Evolutionary conservation across 768 basidiomycete genomes (phyloP), one percentile per base, ranked within the genome.

Genomic region (Phylloporus scabripes): DNA sequence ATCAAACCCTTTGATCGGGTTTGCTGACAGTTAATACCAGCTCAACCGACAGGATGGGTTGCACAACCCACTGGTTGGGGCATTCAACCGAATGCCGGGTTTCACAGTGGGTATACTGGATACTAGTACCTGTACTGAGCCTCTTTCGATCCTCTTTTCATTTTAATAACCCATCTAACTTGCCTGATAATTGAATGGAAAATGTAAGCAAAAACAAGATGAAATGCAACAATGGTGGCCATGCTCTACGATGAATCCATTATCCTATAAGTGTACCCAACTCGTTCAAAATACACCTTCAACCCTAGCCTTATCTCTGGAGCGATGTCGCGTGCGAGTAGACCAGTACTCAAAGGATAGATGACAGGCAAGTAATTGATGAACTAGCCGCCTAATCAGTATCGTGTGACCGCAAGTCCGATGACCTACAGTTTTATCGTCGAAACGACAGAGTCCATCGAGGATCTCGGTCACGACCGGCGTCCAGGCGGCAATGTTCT

Each of bases 381-480:
- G 67, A 99, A 97, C 95, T 98, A 64, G 10, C 31, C 50, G 39
- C 40, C 36, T 12, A 20, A 24, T 53, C 40, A 56, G 38, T 42
- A 52, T n/a, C 12, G 26, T 49, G 18, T 26, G 26, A 40, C 43
- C 17, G 5, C 17, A 38, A 42, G 17, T 10, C 31, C n/a, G 15
- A 14, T 32, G 6, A 71, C 94, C 70, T 61, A 97, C 95, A 32
- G 88, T 84, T 62, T 87, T 92, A 56, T 92, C 85, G 60, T 97
- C 93, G 55, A 97, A 90, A 18, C 79, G 78, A 64, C 83, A 83
- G 63, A 92, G 92, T 7, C 96, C 96, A 50, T 90, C 83, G 8
- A 99, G 62, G 42, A 96, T 89, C 64, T 97, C 94, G 9, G 85
- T 85, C n/a, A 97, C 86, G 26, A 99, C 96, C n/a, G 96, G 96